Percentiles rank a stretch among this genome's conserved stretches.
Evolutionary conservation across 306 rosid species (phyloP).

Genomic region (Delonix regia): DNA sequence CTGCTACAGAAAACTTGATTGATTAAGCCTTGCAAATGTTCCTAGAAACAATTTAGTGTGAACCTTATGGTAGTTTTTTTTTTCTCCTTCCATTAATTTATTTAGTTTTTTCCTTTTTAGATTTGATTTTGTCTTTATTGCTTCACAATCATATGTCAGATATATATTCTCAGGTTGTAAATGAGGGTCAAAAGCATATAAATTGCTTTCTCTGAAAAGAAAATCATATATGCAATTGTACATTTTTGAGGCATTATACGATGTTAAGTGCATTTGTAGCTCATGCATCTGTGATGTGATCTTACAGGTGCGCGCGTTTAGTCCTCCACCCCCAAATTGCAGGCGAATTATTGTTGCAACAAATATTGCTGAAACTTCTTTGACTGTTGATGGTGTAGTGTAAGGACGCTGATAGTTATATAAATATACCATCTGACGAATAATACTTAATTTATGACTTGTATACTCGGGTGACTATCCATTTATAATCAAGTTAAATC

Average conservation of each 20-base stretch:
- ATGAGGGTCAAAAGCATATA: constrained; percentile 23
- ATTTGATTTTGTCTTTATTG: constrained; percentile 28
- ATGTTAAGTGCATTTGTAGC: constrained; percentile 21
- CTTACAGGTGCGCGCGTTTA: constrained; percentile 88
- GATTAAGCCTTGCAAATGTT: constrained; percentile 14
- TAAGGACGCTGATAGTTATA: constrained; percentile 52
- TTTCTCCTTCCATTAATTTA: constrained; percentile 15
- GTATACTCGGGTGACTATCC: neutral
- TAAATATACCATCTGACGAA: constrained; percentile 30
- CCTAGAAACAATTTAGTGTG: constrained; percentile 8
- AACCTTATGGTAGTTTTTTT: neutral
- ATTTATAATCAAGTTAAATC: neutral
- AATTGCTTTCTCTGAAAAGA: neutral
- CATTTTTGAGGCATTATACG: constrained; percentile 21
- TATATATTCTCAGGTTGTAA: constrained; percentile 20
- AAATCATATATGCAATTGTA: neutral
- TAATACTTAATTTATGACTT: constrained; percentile 11
- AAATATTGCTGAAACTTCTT: constrained; percentile 96
- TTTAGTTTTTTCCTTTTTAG: constrained; percentile 23
- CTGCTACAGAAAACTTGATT: constrained; percentile 10
- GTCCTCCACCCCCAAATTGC: constrained; percentile 88
- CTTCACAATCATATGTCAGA: constrained; percentile 12
- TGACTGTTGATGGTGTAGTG: constrained; percentile 99
- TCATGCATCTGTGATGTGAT: constrained; percentile 40
- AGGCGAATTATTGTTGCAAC: constrained; percentile 95